Percentiles rank a stretch among this genome's conserved stretches.
These are phyloP conservation scores for Apiospora arundinis DNA, from an alignment of 2,329 filamentous ascomycete species.

Conservation along the genomic window DNA sequence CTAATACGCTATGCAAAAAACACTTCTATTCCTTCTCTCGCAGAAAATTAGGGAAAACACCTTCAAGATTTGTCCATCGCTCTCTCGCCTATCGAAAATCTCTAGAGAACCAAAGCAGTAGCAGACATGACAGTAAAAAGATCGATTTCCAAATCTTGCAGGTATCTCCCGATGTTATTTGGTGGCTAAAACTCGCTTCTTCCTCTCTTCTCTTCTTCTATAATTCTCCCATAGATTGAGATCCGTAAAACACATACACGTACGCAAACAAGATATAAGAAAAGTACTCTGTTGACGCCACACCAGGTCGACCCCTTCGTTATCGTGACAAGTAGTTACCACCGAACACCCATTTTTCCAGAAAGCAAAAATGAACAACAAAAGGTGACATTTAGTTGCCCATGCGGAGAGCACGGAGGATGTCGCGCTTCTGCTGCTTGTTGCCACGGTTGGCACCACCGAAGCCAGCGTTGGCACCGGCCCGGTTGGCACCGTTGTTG, in stretches of 20 bases:
- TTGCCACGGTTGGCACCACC: constrained; percentile 29
- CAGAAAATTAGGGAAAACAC: background rate
- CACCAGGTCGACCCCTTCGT: background rate
- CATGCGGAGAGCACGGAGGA: constrained; percentile 20
- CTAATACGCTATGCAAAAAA: constrained; percentile 15
- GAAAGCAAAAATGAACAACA: background rate
- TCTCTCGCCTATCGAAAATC: background rate
- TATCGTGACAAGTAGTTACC: constrained; percentile 13
- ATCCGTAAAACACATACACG: background rate
- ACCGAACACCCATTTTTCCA: constrained; percentile 4
- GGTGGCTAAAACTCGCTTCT: background rate
- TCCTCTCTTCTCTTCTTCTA: background rate
- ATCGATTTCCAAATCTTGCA: constrained; percentile 10
- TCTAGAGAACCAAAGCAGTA: background rate
- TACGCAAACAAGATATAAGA: constrained; percentile 4
- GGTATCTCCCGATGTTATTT: constrained; percentile 1
- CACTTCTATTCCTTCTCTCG: background rate
- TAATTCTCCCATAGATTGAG: background rate
- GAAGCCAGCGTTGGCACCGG: constrained; percentile 26
- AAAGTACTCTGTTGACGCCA: background rate
- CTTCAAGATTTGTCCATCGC: background rate
- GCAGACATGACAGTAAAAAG: background rate
- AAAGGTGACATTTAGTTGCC: background rate
- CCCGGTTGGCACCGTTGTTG: constrained; percentile 24
- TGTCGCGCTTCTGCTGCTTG: constrained; percentile 19